Percentiles rank a stretch among this genome's conserved stretches.
Evolutionary conservation across 805 yeast genomes (phyloP).

Genomic region (Myxozyma udenii): DNA sequence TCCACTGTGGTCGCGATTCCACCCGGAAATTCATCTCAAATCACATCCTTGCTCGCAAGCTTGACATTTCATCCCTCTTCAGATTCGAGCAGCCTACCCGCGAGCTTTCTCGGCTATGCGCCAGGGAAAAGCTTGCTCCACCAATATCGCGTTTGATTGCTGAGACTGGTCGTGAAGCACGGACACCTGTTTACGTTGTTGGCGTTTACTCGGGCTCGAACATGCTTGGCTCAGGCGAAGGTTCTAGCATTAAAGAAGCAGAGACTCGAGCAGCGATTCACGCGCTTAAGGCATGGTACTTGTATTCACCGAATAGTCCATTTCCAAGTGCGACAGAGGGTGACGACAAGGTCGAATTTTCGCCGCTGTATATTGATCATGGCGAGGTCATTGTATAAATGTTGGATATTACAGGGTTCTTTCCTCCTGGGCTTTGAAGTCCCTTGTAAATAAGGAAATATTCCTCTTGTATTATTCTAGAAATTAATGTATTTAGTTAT

Average conservation of each 20-base stretch:
- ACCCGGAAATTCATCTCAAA: slow-evolving; percentile 67
- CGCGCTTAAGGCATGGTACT: slow-evolving; percentile 86
- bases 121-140: slow-evolving; percentile 64
- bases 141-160: slow-evolving; percentile 83
- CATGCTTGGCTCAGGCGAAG: slow-evolving; percentile 91
- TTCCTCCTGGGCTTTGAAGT: too few relatives aligned
- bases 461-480: too few relatives aligned
- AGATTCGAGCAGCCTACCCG: slow-evolving; percentile 81
- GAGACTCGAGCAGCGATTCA: slow-evolving; percentile 87
- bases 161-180: slow-evolving; percentile 87
- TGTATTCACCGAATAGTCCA: slow-evolving; percentile 70
- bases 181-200: slow-evolving; percentile 81
- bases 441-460: too few relatives aligned
- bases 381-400: slow-evolving; percentile 38
- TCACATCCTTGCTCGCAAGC: slow-evolving; percentile 77
- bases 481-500: too few relatives aligned
- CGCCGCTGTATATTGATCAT: slow-evolving; percentile 34
- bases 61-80: slow-evolving; percentile 71
- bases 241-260: slow-evolving; percentile 85
- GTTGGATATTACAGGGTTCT: too few relatives aligned
- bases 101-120: slow-evolving; percentile 73
- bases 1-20: slow-evolving; percentile 62
- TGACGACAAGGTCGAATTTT: slow-evolving; percentile 15
- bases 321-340: slow-evolving; percentile 56
- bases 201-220: slow-evolving; percentile 84